Evolutionary conservation across 2,329 filamentous ascomycete species (phyloP).

Genomic region (Drechslerella coelobrocha): DNA sequence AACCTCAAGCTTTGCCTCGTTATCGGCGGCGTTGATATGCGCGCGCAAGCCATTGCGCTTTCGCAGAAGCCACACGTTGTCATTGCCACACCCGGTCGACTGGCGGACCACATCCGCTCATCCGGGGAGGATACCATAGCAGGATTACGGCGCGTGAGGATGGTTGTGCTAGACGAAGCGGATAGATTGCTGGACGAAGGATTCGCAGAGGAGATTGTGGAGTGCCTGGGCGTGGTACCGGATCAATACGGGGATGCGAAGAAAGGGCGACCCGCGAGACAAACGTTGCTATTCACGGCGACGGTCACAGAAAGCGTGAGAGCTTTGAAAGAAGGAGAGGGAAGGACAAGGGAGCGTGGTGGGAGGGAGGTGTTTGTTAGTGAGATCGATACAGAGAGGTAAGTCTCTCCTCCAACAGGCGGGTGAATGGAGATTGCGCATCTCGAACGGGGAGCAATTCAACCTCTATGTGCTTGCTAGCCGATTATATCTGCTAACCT

Average conservation of each 20-base stretch:
- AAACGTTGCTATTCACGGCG: slow-evolving; percentile 94
- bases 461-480: too few relatives aligned
- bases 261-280: slow-evolving; percentile 65
- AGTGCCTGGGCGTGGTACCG: slow-evolving; percentile 82
- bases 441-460: too few relatives aligned
- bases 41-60: slow-evolving; percentile 83
- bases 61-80: slow-evolving; percentile 85
- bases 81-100: slow-evolving; percentile 88
- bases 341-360: slow-evolving; percentile 67
- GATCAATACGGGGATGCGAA: slow-evolving; percentile 63
- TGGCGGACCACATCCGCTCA: slow-evolving; percentile 90
- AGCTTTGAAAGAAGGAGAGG: slow-evolving; percentile 74
- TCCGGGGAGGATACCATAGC: slow-evolving; percentile 90
- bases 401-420: background rate
- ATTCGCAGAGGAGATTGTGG: slow-evolving; percentile 77
- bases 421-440: background rate
- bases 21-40: slow-evolving; percentile 92
- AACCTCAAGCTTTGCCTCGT: slow-evolving; percentile 87
- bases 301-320: slow-evolving; percentile 93
- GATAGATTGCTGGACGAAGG: slow-evolving; percentile 73
- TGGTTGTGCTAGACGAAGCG: slow-evolving; percentile 93
- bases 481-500: background rate
- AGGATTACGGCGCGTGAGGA: slow-evolving; percentile 77
- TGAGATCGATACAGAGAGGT: slow-evolving; percentile 75
- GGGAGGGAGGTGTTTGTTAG: slow-evolving; percentile 84